These are phyloP conservation scores for Didymella sp. DNA, from an alignment of 2,329 filamentous ascomycete genomes.

Conservation along the genomic window DNA sequence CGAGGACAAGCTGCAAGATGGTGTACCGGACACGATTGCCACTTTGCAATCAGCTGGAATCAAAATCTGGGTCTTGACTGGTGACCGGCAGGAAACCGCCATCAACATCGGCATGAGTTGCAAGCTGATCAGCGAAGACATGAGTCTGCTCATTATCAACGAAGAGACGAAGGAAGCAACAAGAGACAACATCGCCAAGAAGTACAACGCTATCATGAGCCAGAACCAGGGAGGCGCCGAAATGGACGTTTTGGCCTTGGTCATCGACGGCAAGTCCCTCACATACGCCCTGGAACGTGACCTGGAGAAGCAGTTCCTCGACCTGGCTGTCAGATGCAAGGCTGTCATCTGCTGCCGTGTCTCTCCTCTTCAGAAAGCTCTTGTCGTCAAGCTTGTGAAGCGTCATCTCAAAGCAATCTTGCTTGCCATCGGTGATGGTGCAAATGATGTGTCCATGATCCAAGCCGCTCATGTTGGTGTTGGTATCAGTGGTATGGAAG, in stretches of 20 bases:
- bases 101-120: slow-evolving; percentile 99
- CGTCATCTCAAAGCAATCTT: slow-evolving; percentile 90
- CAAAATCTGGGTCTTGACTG: slow-evolving; percentile 98
- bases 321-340: slow-evolving; percentile 94
- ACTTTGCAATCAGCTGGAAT: slow-evolving; percentile 96
- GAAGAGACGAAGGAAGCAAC: slow-evolving; percentile 83
- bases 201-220: slow-evolving; percentile 85
- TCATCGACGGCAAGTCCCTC: slow-evolving; percentile 96
- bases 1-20: slow-evolving; percentile 95
- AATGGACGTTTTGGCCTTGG: slow-evolving; percentile 83
- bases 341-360: slow-evolving; percentile 98
- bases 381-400: slow-evolving; percentile 98
- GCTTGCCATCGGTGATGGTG: slow-evolving; percentile 94
- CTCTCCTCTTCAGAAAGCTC: slow-evolving; percentile 92
- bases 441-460: slow-evolving; percentile 99
- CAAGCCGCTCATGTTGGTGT: slow-evolving; percentile 98
- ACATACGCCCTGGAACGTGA: slow-evolving; percentile 93
- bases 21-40: slow-evolving; percentile 97
- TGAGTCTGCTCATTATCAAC: slow-evolving; percentile 96
- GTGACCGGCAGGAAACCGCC: slow-evolving; percentile 96
- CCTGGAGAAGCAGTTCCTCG: slow-evolving; percentile 89
- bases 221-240: slow-evolving; percentile 80
- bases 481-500: slow-evolving; percentile 95
- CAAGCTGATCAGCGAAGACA: slow-evolving; percentile 97
- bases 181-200: slow-evolving; percentile 89